phyloP scores from a whole-genome alignment of 176 grass and related monocot genomes.

The Lolium perenne region DNA sequence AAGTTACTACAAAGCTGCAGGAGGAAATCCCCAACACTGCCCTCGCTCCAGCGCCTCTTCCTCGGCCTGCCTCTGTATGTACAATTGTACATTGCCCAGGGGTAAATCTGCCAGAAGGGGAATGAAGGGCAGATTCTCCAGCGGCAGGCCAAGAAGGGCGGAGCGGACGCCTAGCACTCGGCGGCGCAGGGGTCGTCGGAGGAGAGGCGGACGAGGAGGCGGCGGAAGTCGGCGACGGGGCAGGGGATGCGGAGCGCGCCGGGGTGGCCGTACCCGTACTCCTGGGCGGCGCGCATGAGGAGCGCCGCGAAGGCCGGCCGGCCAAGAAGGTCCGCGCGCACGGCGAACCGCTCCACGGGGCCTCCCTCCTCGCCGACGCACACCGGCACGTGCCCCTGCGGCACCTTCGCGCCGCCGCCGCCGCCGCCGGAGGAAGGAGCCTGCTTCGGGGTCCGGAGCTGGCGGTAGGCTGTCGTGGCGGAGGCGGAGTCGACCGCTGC shows the following conservation, averaged over 20 bases:
- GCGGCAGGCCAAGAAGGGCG: constrained; percentile 17
- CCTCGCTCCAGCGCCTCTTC: background rate
- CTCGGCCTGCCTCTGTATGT: constrained; percentile 25
- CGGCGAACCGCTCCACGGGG: constrained; percentile 73
- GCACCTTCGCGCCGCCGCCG: constrained; percentile 4
- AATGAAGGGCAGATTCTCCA: background rate
- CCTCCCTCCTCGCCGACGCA: constrained; percentile 78
- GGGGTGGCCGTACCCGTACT: constrained; percentile 88
- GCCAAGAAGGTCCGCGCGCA: constrained; percentile 66
- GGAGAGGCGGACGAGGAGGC: constrained; percentile 50
- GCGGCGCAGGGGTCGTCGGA: background rate
- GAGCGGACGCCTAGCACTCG: constrained; percentile 8
- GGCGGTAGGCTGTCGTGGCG: background rate
- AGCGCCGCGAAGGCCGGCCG: constrained; percentile 69
- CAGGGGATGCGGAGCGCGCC: constrained; percentile 95
- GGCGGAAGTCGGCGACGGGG: constrained; percentile 67
- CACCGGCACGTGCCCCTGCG: constrained; percentile 79
- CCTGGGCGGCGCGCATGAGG: constrained; percentile 71
- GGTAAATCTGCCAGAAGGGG: constrained; percentile 28
- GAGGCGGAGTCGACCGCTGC: constrained; percentile 37
- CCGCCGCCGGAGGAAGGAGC: background rate
- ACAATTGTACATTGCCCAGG: constrained; percentile 26
- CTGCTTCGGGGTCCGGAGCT: constrained; percentile 6
- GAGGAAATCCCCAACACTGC: constrained; percentile 2
- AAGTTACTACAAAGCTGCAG: constrained; percentile 6